Base-by-base conservation (phyloP, 2,329 filamentous ascomycete species). In the Fusarium camptoceras region DNA sequence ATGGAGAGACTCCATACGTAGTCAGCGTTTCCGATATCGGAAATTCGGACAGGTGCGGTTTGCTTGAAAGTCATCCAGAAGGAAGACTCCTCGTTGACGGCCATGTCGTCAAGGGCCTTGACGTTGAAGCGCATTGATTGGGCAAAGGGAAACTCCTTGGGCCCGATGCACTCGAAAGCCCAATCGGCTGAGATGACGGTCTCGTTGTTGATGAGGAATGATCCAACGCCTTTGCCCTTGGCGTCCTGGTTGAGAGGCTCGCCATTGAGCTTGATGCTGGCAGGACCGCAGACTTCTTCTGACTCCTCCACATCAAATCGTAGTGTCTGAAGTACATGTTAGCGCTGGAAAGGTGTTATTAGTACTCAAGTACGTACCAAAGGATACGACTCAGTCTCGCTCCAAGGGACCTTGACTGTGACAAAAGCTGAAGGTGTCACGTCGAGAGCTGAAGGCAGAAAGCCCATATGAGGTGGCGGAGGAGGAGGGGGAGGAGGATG, bases 21-120 rank as follows among this genome's bases (percentile, higher is more conserved):
- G 22, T 77, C 78, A 22, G 81, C 78, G 7, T 81, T 81, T 47
- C 83, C 80, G 56, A 86, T 76, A 11, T 81, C 78, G 34, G 82
- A 75, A 30, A 87, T 80, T 47, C 80, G 76, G 22, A 80, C 77
- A 1, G 84, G 82, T 4, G 75, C 70, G 8, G 79, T 80, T 72
- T 87, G 85, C 68, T 80, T 81, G 74, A 87, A 86, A 18, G 81
- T 78, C 58, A 83, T 73, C 22, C 78, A 79, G 59, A 87, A 83
- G 10, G 77, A 78, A 39, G 80, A 72, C 61, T 81, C 76, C 24
- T 80, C 72, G 27, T 30, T 43, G n/a, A 83, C 73, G 34, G 78
- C 55, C 60, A 77, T 76, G 50, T 81, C 83, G 72, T 86, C 79
- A 34, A 86, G 63, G 10, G 77, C 79, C 39, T 81, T 72, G 44